Conservation (phyloP, 2,329 filamentous ascomycete species). For the Xylaria digitata region DNA sequence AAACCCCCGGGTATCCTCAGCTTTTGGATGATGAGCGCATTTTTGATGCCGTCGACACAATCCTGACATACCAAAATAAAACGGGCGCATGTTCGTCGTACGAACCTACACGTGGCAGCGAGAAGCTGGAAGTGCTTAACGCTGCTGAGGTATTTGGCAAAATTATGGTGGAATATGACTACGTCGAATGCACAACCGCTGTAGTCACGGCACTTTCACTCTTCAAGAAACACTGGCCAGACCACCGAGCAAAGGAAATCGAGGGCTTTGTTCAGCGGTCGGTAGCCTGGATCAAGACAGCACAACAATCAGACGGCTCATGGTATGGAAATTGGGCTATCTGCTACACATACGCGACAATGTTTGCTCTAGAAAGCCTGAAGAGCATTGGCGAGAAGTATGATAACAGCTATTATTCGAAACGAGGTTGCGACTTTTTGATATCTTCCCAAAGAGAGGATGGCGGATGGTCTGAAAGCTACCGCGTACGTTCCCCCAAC, state of each 20-base stretch:
- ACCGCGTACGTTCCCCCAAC: slow-evolving; percentile 65
- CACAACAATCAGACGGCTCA: slow-evolving; percentile 83
- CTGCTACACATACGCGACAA: slow-evolving; percentile 95
- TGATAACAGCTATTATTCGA: slow-evolving; percentile 75
- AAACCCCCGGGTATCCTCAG: slow-evolving; percentile 77
- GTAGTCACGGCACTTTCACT: slow-evolving; percentile 87
- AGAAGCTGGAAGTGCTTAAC: slow-evolving; percentile 86
- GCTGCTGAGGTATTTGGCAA: slow-evolving; percentile 95
- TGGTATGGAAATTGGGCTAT: slow-evolving; percentile 99
- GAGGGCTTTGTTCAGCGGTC: slow-evolving; percentile 76
- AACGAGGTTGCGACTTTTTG: slow-evolving; percentile 85
- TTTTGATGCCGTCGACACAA: slow-evolving; percentile 88
- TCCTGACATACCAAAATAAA: slow-evolving; percentile 89
- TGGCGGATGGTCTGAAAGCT: slow-evolving; percentile 97
- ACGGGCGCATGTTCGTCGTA: slow-evolving; percentile 92
- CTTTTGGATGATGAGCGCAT: slow-evolving; percentile 81
- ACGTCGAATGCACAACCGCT: slow-evolving; percentile 96
- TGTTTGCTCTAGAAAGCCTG: slow-evolving; percentile 94
- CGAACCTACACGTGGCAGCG: slow-evolving; percentile 82
- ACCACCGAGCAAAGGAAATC: slow-evolving; percentile 83
- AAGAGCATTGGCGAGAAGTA: slow-evolving; percentile 85
- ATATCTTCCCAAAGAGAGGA: slow-evolving; percentile 85
- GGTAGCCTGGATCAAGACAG: slow-evolving; percentile 82
- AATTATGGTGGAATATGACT: slow-evolving; percentile 99
- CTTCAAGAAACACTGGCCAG: slow-evolving; percentile 83